Evolutionary conservation across 345 rosid genomes (phyloP).

Genomic region (Laguncularia racemosa): DNA sequence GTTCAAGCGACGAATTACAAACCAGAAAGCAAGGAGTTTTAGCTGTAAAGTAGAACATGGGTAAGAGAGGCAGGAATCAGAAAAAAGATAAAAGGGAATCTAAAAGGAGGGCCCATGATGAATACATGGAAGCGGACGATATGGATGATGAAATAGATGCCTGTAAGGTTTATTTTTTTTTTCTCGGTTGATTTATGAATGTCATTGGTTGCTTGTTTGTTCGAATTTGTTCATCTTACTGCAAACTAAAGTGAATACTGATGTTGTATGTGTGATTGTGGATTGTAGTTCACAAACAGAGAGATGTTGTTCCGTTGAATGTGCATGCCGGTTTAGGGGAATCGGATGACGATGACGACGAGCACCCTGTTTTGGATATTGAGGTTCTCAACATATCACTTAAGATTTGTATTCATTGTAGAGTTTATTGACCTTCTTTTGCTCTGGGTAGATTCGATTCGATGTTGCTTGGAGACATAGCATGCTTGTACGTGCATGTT

Average conservation of each 20-base stretch:
- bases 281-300: conserved; percentile 71
- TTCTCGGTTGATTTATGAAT: neutral
- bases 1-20: no score
- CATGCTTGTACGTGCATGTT: no score
- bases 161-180: conserved; percentile 24
- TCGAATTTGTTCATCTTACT: no score
- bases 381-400: conserved; percentile 26
- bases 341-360: conserved; percentile 70
- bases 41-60: conserved; percentile 25
- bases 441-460: neutral
- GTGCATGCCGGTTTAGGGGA: conserved; percentile 45
- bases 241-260: neutral
- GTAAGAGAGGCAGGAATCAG: conserved; percentile 42
- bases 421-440: neutral
- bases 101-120: conserved; percentile 29
- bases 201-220: neutral
- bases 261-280: neutral
- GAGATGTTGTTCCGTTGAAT: conserved; percentile 71
- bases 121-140: conserved; percentile 29
- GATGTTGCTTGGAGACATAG: no score
- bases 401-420: neutral
- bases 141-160: conserved; percentile 70
- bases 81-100: conserved; percentile 30
- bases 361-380: conserved; percentile 62
- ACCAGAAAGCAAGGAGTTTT: no score